phyloP scores from a whole-genome alignment of 2,329 filamentous ascomycete genomes.

The Trematosphaeria pertusa region DNA sequence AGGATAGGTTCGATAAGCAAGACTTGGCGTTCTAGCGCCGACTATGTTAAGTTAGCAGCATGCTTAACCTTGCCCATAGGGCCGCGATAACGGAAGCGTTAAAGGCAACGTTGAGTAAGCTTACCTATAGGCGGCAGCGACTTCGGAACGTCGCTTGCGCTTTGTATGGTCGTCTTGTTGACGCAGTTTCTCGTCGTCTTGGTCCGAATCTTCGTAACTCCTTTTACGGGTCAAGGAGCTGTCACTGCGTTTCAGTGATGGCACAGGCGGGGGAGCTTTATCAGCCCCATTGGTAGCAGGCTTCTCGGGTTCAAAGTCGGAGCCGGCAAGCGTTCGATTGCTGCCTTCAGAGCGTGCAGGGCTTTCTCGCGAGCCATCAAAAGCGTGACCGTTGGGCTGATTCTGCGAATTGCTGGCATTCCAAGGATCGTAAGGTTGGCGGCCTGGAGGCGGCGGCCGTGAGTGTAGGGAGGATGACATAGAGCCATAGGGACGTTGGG shows the following conservation, averaged over 20 bases:
- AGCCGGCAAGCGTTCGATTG: constrained; percentile 41
- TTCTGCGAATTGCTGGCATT: constrained; percentile 21
- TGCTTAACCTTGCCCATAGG: too few species aligned
- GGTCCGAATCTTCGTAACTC: constrained; percentile 45
- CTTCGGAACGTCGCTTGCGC: constrained; percentile 45
- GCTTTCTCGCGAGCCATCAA: constrained; percentile 32
- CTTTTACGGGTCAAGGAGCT: constrained; percentile 45
- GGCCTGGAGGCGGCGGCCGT: constrained; percentile 30
- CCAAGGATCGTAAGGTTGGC: constrained; percentile 32
- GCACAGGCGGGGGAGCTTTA: constrained; percentile 15
- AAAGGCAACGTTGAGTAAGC: too few species aligned
- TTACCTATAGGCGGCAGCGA: constrained; percentile 47
- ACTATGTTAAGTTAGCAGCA: too few species aligned
- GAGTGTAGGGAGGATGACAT: constrained; percentile 26
- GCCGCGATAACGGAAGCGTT: too few species aligned
- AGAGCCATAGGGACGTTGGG: constrained; percentile 36
- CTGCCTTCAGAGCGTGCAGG: constrained; percentile 44
- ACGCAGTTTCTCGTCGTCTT: constrained; percentile 35
- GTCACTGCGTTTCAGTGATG: constrained; percentile 36
- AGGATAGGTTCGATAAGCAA: too few species aligned
- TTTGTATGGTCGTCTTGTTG: constrained; percentile 47
- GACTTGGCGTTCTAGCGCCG: too few species aligned
- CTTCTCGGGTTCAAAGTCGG: constrained; percentile 41
- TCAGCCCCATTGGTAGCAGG: constrained; percentile 20
- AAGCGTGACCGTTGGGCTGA: constrained; percentile 22